Base-by-base conservation (phyloP, 345 rosid genomes). In the Cardamine occulta region DNA sequence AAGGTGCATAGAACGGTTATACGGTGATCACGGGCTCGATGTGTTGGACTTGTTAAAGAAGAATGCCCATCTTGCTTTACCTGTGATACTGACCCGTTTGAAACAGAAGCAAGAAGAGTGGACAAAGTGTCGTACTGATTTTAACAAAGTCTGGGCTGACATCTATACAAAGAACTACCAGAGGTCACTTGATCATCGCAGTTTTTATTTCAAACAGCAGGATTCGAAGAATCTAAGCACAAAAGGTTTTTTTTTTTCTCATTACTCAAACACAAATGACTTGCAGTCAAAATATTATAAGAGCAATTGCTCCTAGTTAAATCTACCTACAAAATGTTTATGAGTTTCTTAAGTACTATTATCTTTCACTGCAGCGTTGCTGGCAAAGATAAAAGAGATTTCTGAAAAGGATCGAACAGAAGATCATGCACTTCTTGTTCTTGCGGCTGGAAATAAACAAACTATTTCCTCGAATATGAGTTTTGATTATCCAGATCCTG, bases 21-120 rank as follows among this genome's bases (percentile, higher is more conserved):
- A 95, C 53, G 96, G 99, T 67, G 98, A 95, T 79, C 98, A 92
- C 51, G 99, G 99, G 55, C 97, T 95, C 42, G 99, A 95, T 79
- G 99, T 92, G 77, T 80, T 92, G 89, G 97, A 95, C 40, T 86
- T 90, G 29, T 77, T 95, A 65, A 89, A 84, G 84, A 95, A 88
- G 91, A 95, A 90, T 76, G 84, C 89, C 1, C 81, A 87, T 77
- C 90, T 87, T 82, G 97, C 93, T 82, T 81, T 92, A 82, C 98
- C 99, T 0, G 93, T 95, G 51, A 84, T 95, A 81, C 82, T 95
- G 79, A 95, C 91, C 37, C 97, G 99, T 60, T 79, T 95, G 84
- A 92, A 95, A 84, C 98, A 95, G 84, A 95, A 92, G 82, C 96
- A 90, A 86, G 97, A 92, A 75, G 98, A 95, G 75, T 95, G 98